A percentile compares a stretch with the other conserved stretches of the same genome.
These are phyloP conservation scores for Pestalotiopsis sp. DNA, from an alignment of 2,329 filamentous ascomycete genomes.

Conservation along the genomic window DNA sequence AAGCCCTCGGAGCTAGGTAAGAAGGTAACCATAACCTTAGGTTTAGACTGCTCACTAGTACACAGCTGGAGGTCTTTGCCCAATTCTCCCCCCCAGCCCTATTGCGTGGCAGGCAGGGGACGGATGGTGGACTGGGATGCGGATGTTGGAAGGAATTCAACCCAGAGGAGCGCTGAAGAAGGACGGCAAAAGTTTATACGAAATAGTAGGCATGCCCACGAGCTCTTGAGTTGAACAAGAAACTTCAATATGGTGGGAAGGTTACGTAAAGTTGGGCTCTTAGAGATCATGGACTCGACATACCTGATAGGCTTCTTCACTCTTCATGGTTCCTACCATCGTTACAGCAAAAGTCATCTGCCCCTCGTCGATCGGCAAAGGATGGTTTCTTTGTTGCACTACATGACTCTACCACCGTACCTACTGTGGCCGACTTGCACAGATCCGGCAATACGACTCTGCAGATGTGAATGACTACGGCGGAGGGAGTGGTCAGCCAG, in stretches of 20 bases:
- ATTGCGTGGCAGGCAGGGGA: neutral
- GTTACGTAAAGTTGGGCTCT: neutral
- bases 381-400: neutral
- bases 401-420: neutral
- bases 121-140: neutral
- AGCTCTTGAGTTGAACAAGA: neutral
- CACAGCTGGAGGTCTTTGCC: neutral
- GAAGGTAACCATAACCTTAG: neutral
- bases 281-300: too few species aligned
- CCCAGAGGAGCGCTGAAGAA: neutral
- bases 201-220: neutral
- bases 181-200: neutral
- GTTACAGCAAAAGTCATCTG: too few species aligned
- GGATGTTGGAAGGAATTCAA: neutral
- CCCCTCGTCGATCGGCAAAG: neutral
- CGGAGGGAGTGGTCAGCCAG: conserved; percentile 8
- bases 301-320: too few species aligned
- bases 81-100: neutral
- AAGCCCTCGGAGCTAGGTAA: neutral
- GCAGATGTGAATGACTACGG: neutral
- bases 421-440: neutral
- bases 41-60: neutral
- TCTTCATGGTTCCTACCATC: too few species aligned
- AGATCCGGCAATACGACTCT: conserved; percentile 1
- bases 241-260: neutral